Evolutionary conservation across 768 basidiomycete genomes (phyloP), one percentile per base, ranked within the genome.

Genomic region (Suillus subluteus): DNA sequence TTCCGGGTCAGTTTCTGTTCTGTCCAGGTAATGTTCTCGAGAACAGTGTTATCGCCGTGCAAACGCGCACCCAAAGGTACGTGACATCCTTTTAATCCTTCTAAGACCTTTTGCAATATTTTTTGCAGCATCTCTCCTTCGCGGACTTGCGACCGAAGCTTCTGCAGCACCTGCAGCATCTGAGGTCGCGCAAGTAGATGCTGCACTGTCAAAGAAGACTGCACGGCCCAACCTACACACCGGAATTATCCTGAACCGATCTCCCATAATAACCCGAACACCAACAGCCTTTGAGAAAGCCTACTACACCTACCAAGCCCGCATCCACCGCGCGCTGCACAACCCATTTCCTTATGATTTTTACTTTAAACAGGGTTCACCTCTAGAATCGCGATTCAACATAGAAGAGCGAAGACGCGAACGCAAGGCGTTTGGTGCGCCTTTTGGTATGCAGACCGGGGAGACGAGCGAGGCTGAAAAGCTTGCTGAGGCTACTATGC

Each of bases 361-460:
- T 79, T 98, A 96, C 81, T 97, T 97, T 85, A 95, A 95, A 79
- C 89, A 89, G 61, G 96, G 96, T 11, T 92, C 95, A 0, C 82
- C 93, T 18, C 85, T 96, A 38, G 91, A 96, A 76, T 87, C 88
- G 16, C 86, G 91, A 46, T 97, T 95, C 78, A 88, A 84, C 58
- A 77, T 87, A 61, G 91, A 95, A 74, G 91, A 96, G 73, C 85
- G 87, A 56, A 81, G 83, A 66, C 86, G 92, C 61, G 94, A 96
- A 72, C 80, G 82, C 46, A 81, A 83, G 62, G 89, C 91, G 0
- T 98, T 95, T 77, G 95, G 95, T 0, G 80, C 83, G 0, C 80
- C 77, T 4, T 88, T 92, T 70, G 84, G 82, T 16, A 71, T 78
- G 62, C 79, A 83, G 46, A 81, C 84, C 37, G 76, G 76, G 69